Evolutionary conservation across 1,139 yeast genomes (phyloP).

Genomic region (Wickerhamomyces sp.): DNA sequence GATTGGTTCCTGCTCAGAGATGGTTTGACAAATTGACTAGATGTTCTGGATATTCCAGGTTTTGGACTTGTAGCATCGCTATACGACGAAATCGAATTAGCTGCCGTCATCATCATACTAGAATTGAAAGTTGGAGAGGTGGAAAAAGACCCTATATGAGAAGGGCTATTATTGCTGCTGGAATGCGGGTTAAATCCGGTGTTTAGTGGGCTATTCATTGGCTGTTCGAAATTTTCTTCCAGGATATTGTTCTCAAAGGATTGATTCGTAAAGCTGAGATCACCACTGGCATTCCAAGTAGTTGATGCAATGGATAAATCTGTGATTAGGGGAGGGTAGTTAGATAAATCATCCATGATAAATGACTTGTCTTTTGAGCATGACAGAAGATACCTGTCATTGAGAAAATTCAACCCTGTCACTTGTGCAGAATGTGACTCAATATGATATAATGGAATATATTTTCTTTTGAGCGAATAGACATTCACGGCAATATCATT

Average conservation of each 20-base stretch:
- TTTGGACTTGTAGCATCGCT: constrained; percentile 16
- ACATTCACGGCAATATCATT: constrained; percentile 73
- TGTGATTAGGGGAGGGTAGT: constrained; percentile 48
- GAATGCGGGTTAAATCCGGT: too few relatives aligned
- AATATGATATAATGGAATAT: constrained; percentile 66
- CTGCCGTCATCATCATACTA: constrained; percentile 7
- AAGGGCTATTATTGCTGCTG: background rate
- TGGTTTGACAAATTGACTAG: constrained; percentile 18
- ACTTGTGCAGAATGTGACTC: constrained; percentile 47
- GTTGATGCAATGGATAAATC: constrained; percentile 48
- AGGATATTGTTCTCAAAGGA: constrained; percentile 37
- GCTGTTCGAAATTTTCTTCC: constrained; percentile 22
- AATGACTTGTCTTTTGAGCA: constrained; percentile 50
- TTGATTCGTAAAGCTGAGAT: constrained; percentile 51
- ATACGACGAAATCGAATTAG: constrained; percentile 3
- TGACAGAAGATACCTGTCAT: constrained; percentile 47
- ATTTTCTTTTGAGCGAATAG: constrained; percentile 70
- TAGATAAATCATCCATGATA: constrained; percentile 51
- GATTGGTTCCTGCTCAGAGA: constrained; percentile 14
- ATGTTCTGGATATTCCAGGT: constrained; percentile 21
- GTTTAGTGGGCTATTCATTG: constrained; percentile 1
- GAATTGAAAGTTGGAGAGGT: constrained; percentile 12
- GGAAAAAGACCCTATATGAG: constrained; percentile 5
- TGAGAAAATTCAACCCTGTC: constrained; percentile 47
- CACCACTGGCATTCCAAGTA: constrained; percentile 54